A percentile compares a stretch with the other conserved stretches of the same genome.
These are phyloP conservation scores for Peziza echinospora DNA, from an alignment of 495 filamentous ascomycete species.

Conservation along the genomic window DNA sequence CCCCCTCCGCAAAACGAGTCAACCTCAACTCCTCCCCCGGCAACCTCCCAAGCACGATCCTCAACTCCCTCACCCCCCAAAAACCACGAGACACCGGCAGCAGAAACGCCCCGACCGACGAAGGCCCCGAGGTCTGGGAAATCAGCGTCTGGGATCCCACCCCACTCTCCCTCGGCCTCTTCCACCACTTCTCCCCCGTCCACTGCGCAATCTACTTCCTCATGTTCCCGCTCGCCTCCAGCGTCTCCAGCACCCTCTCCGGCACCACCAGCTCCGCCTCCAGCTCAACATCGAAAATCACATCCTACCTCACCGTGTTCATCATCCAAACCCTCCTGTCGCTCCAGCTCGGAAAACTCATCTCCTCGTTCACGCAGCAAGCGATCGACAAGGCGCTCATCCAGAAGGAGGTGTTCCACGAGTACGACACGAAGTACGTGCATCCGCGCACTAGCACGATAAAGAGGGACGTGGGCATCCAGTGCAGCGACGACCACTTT, in stretches of 20 bases:
- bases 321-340: slow-evolving; percentile 51
- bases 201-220: slow-evolving; percentile 77
- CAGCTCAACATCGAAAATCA: slow-evolving; percentile 50
- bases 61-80: slow-evolving; percentile 62
- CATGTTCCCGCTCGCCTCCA: slow-evolving; percentile 53
- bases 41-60: slow-evolving; percentile 54
- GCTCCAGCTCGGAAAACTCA: slow-evolving; percentile 49
- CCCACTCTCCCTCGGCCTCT: slow-evolving; percentile 58
- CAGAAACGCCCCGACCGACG: too few relatives aligned
- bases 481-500: slow-evolving; percentile 13
- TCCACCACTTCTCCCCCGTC: slow-evolving; percentile 80
- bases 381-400: slow-evolving; percentile 64
- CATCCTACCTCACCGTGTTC: slow-evolving; percentile 63
- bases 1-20: slow-evolving; percentile 74
- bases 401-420: slow-evolving; percentile 75
- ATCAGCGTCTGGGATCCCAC: slow-evolving; percentile 80
- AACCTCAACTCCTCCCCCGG: slow-evolving; percentile 72
- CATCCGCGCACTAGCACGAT: slow-evolving; percentile 66
- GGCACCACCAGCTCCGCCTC: slow-evolving; percentile 43
- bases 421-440: slow-evolving; percentile 91
- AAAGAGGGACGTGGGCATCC: slow-evolving; percentile 47
- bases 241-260: slow-evolving; percentile 36
- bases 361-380: slow-evolving; percentile 54
- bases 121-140: slow-evolving; percentile 82
- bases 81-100: too few relatives aligned